Evolutionary conservation across 2,329 filamentous ascomycete genomes (phyloP), one percentile per base, ranked within the genome.

Genomic region (Thelonectria olida): DNA sequence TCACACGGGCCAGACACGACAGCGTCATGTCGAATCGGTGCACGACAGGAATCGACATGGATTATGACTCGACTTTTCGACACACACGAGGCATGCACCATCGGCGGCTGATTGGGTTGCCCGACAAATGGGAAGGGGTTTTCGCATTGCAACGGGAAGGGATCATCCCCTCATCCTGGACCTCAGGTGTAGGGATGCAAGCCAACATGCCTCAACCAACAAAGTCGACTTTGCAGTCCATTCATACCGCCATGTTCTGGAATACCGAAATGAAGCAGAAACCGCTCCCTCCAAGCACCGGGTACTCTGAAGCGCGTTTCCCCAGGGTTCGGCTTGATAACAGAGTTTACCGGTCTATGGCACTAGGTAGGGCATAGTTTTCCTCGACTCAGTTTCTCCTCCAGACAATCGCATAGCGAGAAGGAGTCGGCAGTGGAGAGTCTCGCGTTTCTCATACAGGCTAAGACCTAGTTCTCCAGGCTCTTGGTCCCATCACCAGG

Each of bases 11-110:
- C 17, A 7, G 19, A 39, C 34, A 52, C n/a, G 22, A 20, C 38
- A 15, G 36, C 13, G 39, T 54, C 39, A 15, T 15, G 27, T 28
- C 19, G 25, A 20, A 34, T 54, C 31, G 27, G 39, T 34, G 27
- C 13, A 34, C 45, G 22, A 20, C 17, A 19, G 27, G 10, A 15
- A n/a, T 22, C 5, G 12, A 27, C 54, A 52, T 52, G 54, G 54
- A 27, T 52, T 15, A 58, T 58, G 54, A 58, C 54, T 58, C 54
- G 48, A 50, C 17, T 31, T 23, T 41, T 39, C 9, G 27, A 28
- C n/a, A 15, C 44, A 9, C 19, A 28, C 9, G 9, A 20, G 15
- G 28, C n/a, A 28, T n/a, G n/a, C n/a, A n/a, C n/a, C 34, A 31
- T 41, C 36, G 34, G 17, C 34, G 10, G 41, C 10, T 41, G 34